A percentile compares a stretch with the other conserved stretches of the same genome.
These are phyloP conservation scores for Neurospora terricola DNA, from an alignment of 495 filamentous ascomycete species.

Conservation along the genomic window DNA sequence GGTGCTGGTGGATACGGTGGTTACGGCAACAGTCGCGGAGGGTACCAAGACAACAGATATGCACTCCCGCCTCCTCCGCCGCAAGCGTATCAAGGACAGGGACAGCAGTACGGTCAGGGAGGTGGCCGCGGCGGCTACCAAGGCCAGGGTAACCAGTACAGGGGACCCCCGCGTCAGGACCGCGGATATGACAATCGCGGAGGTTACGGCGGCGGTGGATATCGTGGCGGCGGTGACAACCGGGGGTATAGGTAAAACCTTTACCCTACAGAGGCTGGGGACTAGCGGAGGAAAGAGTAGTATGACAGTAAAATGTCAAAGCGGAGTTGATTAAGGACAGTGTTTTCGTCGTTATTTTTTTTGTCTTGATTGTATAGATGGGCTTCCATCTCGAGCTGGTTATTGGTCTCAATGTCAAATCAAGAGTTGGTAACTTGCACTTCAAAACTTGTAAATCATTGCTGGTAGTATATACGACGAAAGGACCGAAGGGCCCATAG, in stretches of 20 bases:
- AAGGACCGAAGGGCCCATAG: not conserved
- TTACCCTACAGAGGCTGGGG: not conserved
- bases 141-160: slow-evolving; percentile 6
- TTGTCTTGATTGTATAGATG: not conserved
- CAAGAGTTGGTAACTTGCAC: not conserved
- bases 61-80: slow-evolving; percentile 3
- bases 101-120: slow-evolving; percentile 5
- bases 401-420: not conserved
- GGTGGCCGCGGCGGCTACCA: slow-evolving; percentile 13
- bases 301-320: not conserved
- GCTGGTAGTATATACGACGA: not conserved
- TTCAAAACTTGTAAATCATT: not conserved
- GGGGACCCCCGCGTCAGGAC: slow-evolving; percentile 1
- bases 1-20: slow-evolving; percentile 1
- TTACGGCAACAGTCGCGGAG: not conserved
- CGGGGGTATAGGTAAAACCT: not conserved
- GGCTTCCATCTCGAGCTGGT: not conserved
- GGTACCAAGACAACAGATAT: not conserved
- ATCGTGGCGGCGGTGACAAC: slow-evolving; percentile 4
- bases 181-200: slow-evolving; percentile 5
- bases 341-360: not conserved
- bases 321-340: not conserved
- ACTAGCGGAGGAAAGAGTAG: not conserved
- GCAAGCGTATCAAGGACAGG: slow-evolving; percentile 1
- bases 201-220: slow-evolving; percentile 1